phyloP scores from a whole-genome alignment of 176 grass and related monocot genomes.

The Phoenix roebelenii region DNA sequence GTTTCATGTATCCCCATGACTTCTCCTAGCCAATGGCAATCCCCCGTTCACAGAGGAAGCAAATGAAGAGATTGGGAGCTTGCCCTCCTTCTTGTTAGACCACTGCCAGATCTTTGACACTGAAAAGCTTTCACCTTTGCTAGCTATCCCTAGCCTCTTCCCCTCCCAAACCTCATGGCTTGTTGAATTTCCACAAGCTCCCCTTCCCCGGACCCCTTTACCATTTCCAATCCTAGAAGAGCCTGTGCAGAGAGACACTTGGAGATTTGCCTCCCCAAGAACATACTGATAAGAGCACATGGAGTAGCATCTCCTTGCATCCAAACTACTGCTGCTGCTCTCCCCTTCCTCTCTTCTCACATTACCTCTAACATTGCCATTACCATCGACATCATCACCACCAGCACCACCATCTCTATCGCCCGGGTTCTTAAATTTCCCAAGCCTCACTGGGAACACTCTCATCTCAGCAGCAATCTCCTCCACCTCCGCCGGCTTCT shows the following conservation, averaged over 20 bases:
- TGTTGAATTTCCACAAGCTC: slow-evolving; percentile 24
- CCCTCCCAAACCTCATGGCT: slow-evolving; percentile 52
- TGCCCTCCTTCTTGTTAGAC: slow-evolving; percentile 55
- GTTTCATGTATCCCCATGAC: slow-evolving; percentile 25
- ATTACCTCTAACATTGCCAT: slow-evolving; percentile 20
- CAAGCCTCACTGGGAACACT: slow-evolving; percentile 72
- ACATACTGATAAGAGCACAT: slow-evolving; percentile 94
- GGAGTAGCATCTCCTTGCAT: slow-evolving; percentile 84
- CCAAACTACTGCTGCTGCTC: slow-evolving; percentile 76
- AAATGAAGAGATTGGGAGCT: slow-evolving; percentile 43
- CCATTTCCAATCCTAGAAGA: slow-evolving; percentile 16
- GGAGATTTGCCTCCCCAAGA: slow-evolving; percentile 52
- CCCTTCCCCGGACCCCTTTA: slow-evolving; percentile 22
- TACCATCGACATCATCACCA: slow-evolving; percentile 11
- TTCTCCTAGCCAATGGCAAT: slow-evolving; percentile 58
- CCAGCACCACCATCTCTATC: slow-evolving; percentile 22
- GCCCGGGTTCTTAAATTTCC: slow-evolving; percentile 70
- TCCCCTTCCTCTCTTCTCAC: slow-evolving; percentile 59
- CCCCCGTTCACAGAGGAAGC: slow-evolving; percentile 37
- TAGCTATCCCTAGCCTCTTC: slow-evolving; percentile 47
- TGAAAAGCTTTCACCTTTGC: slow-evolving; percentile 82
- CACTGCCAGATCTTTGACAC: slow-evolving; percentile 91
- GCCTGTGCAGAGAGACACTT: slow-evolving; percentile 45
- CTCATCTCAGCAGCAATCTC: slow-evolving; percentile 44
- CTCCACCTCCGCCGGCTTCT: slow-evolving; percentile 11